These are phyloP conservation scores for Lasiodiplodia gonubiensis DNA, from an alignment of 2,329 filamentous ascomycete species.

Conservation along the genomic window DNA sequence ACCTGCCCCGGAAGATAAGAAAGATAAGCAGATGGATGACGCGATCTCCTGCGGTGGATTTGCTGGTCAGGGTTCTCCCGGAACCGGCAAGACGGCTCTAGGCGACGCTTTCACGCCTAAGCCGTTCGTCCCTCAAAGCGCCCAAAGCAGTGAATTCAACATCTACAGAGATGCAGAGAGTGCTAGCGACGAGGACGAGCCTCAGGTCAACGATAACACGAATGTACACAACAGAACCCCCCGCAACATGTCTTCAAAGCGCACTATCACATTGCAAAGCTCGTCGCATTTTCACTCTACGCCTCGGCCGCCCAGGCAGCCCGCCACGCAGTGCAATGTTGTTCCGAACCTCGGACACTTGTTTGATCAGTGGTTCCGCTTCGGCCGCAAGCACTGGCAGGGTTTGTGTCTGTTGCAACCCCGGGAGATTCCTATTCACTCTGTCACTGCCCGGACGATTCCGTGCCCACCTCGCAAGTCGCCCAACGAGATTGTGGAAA, in stretches of 20 bases:
- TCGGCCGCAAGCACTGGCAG: not conserved
- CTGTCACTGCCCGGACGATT: not conserved
- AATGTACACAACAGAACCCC: not conserved
- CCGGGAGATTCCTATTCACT: not conserved
- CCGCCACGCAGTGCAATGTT: not conserved
- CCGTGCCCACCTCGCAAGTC: not conserved
- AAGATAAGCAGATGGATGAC: not conserved
- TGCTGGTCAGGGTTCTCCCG: not conserved
- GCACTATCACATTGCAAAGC: not conserved
- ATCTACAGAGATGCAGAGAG: not conserved
- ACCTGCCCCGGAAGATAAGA: not conserved
- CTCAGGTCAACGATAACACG: not conserved
- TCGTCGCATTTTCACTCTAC: not conserved
- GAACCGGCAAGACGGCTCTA: no score
- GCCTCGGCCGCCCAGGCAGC: not conserved
- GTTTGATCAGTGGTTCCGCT: slow-evolving; percentile 9
- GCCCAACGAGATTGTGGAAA: not conserved
- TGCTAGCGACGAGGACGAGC: not conserved
- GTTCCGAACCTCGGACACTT: not conserved
- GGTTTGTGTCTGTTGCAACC: not conserved
- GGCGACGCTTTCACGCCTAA: not conserved
- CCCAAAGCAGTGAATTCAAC: not conserved
- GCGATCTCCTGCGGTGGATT: not conserved
- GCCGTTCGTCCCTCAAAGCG: not conserved
- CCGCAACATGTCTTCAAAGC: not conserved